Percentiles rank a stretch among this genome's conserved stretches.
These are phyloP conservation scores for Penicillium crystallinum DNA, from an alignment of 495 filamentous ascomycete genomes.

Conservation along the genomic window DNA sequence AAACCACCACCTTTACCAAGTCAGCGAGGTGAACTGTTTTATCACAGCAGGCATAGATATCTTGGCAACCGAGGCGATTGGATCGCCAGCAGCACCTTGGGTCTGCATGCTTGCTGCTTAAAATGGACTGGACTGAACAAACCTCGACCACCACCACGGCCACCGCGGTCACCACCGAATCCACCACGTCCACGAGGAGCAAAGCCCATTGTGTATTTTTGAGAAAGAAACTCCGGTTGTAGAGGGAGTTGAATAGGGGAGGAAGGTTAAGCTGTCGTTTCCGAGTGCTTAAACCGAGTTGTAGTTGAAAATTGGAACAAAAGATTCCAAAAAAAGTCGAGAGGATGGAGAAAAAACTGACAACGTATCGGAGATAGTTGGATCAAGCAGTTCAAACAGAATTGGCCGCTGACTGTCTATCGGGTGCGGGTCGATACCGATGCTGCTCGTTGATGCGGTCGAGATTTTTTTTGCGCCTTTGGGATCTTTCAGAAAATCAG, in stretches of 20 bases:
- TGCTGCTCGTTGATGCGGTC: slow-evolving; percentile 43
- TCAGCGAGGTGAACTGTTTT: slow-evolving; percentile 6
- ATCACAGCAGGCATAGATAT: background rate
- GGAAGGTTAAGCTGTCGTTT: slow-evolving; percentile 24
- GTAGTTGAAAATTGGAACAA: slow-evolving; percentile 13
- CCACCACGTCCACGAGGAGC: slow-evolving; percentile 37
- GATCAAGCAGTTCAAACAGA: slow-evolving; percentile 20
- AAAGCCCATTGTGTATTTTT: slow-evolving; percentile 36
- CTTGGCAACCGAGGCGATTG: background rate
- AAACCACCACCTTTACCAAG: slow-evolving; percentile 14
- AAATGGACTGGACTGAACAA: slow-evolving; percentile 15
- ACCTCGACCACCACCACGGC: slow-evolving; percentile 25
- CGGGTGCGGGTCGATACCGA: slow-evolving; percentile 32
- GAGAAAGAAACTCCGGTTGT: slow-evolving; percentile 4
- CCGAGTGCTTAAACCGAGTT: slow-evolving; percentile 20
- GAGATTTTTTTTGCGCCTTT: slow-evolving; percentile 43
- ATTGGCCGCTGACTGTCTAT: slow-evolving; percentile 24
- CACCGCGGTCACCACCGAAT: slow-evolving; percentile 18
- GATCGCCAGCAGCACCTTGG: background rate
- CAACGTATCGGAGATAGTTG: slow-evolving; percentile 10
- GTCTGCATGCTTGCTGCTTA: slow-evolving; percentile 4
- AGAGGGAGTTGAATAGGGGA: slow-evolving; percentile 7
- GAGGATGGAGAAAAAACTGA: slow-evolving; percentile 8
- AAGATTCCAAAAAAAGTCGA: slow-evolving; percentile 16
- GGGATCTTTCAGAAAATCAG: slow-evolving; percentile 46